These are phyloP conservation scores for Misopates orontium DNA, from an alignment of 257 asterid species.

Conservation along the genomic window DNA sequence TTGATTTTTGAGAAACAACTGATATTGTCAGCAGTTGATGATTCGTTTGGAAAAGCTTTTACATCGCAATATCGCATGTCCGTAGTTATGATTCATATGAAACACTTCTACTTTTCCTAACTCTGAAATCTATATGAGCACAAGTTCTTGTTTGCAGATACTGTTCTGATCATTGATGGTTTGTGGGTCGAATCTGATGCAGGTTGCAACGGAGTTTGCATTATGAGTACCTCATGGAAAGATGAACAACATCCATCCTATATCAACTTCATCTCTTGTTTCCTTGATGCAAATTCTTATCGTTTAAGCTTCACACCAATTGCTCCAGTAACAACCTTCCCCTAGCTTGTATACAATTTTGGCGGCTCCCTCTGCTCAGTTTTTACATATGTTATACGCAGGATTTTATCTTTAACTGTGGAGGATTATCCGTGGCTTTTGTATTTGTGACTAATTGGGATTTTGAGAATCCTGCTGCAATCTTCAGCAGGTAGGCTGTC, in stretches of 20 bases:
- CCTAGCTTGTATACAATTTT: conserved; percentile 17
- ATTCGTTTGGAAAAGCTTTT: not conserved
- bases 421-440: conserved; percentile 88
- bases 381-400: conserved; percentile 38
- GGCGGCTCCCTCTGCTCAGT: conserved; percentile 1
- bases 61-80: too few species aligned
- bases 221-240: conserved; percentile 82
- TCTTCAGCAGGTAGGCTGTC: conserved; percentile 59
- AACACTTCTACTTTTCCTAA: too few species aligned
- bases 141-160: not conserved
- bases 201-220: conserved; percentile 80
- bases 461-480: conserved; percentile 32
- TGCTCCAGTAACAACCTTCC: conserved; percentile 65
- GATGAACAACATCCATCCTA: conserved; percentile 77
- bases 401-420: conserved; percentile 95
- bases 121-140: conserved; percentile 4
- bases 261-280: conserved; percentile 75
- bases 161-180: conserved; percentile 19
- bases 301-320: conserved; percentile 67
- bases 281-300: conserved; percentile 70
- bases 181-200: conserved; percentile 28
- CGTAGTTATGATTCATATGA: not conserved
- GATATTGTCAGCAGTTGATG: not conserved
- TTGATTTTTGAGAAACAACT: not conserved
- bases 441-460: conserved; percentile 73